These are phyloP conservation scores for Gamarada debralockiae DNA, from an alignment of 495 filamentous ascomycete species.

Conservation along the genomic window DNA sequence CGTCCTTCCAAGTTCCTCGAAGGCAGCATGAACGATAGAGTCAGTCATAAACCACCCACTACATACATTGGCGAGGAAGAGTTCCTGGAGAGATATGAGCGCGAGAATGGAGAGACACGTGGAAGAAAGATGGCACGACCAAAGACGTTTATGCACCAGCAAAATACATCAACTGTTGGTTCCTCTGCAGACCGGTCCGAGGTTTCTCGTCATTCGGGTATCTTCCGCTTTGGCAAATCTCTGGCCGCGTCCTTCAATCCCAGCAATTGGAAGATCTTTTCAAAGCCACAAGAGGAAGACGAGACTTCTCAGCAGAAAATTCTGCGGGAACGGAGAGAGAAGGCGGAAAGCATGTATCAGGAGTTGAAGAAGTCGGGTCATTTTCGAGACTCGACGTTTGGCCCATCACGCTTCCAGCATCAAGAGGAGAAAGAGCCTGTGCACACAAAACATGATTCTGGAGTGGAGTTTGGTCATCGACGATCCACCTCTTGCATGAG, in stretches of 20 bases:
- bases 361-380: conserved; percentile 59
- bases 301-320: conserved; percentile 24
- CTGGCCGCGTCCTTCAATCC: conserved; percentile 53
- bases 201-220: conserved; percentile 35
- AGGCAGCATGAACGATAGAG: conserved; percentile 73
- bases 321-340: conserved; percentile 36
- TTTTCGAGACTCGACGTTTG: conserved; percentile 7
- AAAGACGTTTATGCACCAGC: conserved; percentile 5
- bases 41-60: conserved; percentile 62
- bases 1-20: conserved; percentile 65
- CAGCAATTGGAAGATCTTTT: conserved; percentile 34
- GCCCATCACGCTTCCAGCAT: neutral
- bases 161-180: neutral
- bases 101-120: conserved; percentile 1
- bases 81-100: conserved; percentile 9
- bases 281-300: conserved; percentile 28
- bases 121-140: conserved; percentile 6
- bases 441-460: conserved; percentile 21
- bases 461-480: conserved; percentile 9
- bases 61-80: conserved; percentile 54
- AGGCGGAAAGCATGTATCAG: conserved; percentile 54
- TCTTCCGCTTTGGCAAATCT: conserved; percentile 57
- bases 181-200: conserved; percentile 11
- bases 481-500: neutral
- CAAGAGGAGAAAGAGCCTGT: neutral